Conservation (phyloP, 2,329 filamentous ascomycete genomes). For the Paecilomyces sp. region DNA sequence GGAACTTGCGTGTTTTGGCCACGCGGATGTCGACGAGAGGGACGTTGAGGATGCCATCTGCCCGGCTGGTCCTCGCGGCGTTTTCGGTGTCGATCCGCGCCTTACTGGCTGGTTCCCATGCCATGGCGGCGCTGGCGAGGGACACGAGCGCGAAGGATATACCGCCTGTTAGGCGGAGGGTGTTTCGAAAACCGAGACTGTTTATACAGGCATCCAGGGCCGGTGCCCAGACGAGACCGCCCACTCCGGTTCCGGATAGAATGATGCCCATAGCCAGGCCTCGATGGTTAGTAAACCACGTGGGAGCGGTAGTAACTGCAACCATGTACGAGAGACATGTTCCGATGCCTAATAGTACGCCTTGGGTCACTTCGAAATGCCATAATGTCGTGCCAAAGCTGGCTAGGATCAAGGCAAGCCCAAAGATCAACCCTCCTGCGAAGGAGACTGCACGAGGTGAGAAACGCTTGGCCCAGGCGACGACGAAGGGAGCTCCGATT, state of each 20-base stretch:
- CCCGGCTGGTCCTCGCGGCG: conserved; percentile 7
- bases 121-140: conserved; percentile 15
- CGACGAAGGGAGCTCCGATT: conserved; percentile 26
- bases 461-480: conserved; percentile 27
- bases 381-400: conserved; percentile 24
- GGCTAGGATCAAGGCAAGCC: conserved; percentile 20
- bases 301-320: conserved; percentile 31
- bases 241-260: conserved; percentile 31
- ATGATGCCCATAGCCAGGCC: conserved; percentile 35
- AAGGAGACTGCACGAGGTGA: conserved; percentile 21
- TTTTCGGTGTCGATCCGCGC: conserved; percentile 13
- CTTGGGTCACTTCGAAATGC: conserved; percentile 29
- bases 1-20: conserved; percentile 26
- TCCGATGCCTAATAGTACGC: conserved; percentile 31
- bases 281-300: conserved; percentile 30
- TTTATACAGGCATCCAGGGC: conserved; percentile 23
- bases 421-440: conserved; percentile 21
- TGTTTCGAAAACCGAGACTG: conserved; percentile 30
- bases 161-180: conserved; percentile 22
- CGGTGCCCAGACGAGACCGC: conserved; percentile 34
- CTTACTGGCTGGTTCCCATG: conserved; percentile 23
- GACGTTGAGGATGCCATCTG: conserved; percentile 14
- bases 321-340: conserved; percentile 33
- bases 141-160: conserved; percentile 23
- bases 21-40: conserved; percentile 16